Percentiles rank a stretch among this genome's conserved stretches.
Evolutionary conservation across 164 flowering plant species (phyloP).

Genomic region (Umbilicus rupestris): DNA sequence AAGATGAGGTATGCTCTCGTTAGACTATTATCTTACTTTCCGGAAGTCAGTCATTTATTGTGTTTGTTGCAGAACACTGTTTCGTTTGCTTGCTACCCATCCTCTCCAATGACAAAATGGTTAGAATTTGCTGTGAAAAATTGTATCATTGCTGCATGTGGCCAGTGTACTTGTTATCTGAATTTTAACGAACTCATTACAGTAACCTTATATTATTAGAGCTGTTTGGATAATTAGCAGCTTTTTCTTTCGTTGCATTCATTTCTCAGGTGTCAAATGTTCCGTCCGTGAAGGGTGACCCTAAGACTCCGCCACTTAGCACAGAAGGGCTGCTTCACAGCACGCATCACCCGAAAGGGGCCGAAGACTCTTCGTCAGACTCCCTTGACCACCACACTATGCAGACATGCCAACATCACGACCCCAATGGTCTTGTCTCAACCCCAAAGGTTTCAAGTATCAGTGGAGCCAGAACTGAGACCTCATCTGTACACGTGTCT

Average conservation of each 20-base stretch:
- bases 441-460: slow-evolving; percentile 83
- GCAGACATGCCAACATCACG: slow-evolving; percentile 36
- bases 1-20: slow-evolving; percentile 55
- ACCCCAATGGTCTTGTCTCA: slow-evolving; percentile 46
- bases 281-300: slow-evolving; percentile 66
- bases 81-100: slow-evolving; percentile 1
- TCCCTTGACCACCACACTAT: slow-evolving; percentile 64
- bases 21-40: not conserved
- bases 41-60: not conserved
- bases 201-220: not conserved
- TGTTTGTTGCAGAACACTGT: not conserved
- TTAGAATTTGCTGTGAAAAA: too few relatives aligned
- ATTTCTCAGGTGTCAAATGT: slow-evolving; percentile 48
- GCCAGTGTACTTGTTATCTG: not conserved
- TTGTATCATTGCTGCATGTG: too few relatives aligned
- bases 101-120: too few relatives aligned
- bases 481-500: slow-evolving; percentile 75
- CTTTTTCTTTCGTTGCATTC: not conserved
- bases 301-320: slow-evolving; percentile 72
- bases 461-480: slow-evolving; percentile 69
- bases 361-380: slow-evolving; percentile 74
- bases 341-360: slow-evolving; percentile 43
- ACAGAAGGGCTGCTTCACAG: slow-evolving; percentile 60
- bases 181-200: not conserved
- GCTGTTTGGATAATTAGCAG: not conserved